Conservation (phyloP, 108 stramenopile species). For the Fistulifera pelliculosa region DNA sequence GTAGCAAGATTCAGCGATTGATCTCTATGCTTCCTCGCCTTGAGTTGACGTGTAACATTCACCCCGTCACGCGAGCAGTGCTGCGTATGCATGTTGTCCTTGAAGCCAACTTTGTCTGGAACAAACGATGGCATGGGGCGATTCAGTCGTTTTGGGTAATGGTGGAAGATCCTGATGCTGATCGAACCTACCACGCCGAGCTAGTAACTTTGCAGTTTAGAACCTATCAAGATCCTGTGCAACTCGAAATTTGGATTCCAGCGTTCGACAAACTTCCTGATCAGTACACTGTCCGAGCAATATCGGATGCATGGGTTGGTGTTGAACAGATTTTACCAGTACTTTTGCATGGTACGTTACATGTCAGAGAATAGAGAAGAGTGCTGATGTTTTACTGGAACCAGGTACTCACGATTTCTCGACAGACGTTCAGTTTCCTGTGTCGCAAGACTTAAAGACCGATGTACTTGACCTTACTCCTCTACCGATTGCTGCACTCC, state of each 20-base stretch:
- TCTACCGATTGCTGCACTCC: constrained; percentile 82
- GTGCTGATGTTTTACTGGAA: too few species aligned
- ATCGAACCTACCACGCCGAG: constrained; percentile 79
- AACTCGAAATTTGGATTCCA: constrained; percentile 86
- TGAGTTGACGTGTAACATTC: constrained; percentile 65
- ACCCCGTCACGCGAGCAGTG: constrained; percentile 88
- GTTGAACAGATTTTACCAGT: constrained; percentile 80
- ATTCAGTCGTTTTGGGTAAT: constrained; percentile 90
- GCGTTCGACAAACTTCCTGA: constrained; percentile 80
- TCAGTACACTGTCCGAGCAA: constrained; percentile 83
- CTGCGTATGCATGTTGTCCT: constrained; percentile 69
- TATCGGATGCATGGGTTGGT: constrained; percentile 94
- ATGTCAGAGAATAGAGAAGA: too few species aligned
- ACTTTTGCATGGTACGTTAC: constrained; percentile 32
- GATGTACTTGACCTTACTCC: constrained; percentile 87
- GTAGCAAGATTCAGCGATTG: constrained; percentile 54
- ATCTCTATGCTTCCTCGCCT: constrained; percentile 75
- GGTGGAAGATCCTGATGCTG: constrained; percentile 91
- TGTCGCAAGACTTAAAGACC: constrained; percentile 67
- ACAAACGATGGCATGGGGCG: constrained; percentile 71
- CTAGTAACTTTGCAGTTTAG: constrained; percentile 59
- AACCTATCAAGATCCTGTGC: constrained; percentile 54
- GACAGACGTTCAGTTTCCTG: constrained; percentile 66
- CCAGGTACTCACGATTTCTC: too few species aligned
- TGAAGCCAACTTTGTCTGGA: constrained; percentile 81